Evolutionary conservation across 164 flowering plant species (phyloP).

Genomic region (Magnolia changhungtana): DNA sequence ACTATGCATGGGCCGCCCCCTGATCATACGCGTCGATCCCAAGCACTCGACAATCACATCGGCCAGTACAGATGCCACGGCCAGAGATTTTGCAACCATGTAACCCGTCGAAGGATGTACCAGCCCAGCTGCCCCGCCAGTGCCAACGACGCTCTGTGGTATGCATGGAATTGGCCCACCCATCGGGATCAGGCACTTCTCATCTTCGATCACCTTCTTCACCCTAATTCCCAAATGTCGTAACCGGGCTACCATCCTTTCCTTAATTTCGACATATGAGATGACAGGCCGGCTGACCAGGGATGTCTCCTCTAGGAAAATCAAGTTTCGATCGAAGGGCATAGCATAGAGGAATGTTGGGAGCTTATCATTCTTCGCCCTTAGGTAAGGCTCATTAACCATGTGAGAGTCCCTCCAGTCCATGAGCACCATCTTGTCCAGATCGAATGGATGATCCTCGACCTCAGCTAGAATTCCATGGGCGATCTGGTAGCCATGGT

Average conservation of each 20-base stretch:
- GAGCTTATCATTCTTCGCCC: constrained; percentile 33
- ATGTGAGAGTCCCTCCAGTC: constrained; percentile 82
- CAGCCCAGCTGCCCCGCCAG: constrained; percentile 64
- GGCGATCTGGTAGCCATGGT: constrained; percentile 69
- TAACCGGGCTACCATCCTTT: constrained; percentile 69
- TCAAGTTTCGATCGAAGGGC: constrained; percentile 53
- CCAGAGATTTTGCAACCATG: constrained; percentile 54
- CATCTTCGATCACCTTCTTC: constrained; percentile 58
- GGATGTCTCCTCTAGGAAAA: constrained; percentile 78
- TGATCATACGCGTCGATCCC: constrained; percentile 71
- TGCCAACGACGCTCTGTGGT: constrained; percentile 56
- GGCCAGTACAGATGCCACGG: constrained; percentile 44
- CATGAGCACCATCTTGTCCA: constrained; percentile 77
- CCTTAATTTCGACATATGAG: constrained; percentile 53
- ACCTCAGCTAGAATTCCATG: constrained; percentile 77
- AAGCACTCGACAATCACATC: constrained; percentile 56
- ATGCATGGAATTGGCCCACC: constrained; percentile 80
- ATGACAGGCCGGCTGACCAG: constrained; percentile 62
- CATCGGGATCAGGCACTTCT: constrained; percentile 83
- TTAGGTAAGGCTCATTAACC: constrained; percentile 55
- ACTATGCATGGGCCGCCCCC: constrained; percentile 47
- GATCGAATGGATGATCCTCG: constrained; percentile 64
- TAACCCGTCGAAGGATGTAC: constrained; percentile 80
- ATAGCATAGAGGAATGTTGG: constrained; percentile 80
- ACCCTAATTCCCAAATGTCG: constrained; percentile 72